Conservation (phyloP, 192 early-diverging fungal species). For the Coemansia furcata region DNA sequence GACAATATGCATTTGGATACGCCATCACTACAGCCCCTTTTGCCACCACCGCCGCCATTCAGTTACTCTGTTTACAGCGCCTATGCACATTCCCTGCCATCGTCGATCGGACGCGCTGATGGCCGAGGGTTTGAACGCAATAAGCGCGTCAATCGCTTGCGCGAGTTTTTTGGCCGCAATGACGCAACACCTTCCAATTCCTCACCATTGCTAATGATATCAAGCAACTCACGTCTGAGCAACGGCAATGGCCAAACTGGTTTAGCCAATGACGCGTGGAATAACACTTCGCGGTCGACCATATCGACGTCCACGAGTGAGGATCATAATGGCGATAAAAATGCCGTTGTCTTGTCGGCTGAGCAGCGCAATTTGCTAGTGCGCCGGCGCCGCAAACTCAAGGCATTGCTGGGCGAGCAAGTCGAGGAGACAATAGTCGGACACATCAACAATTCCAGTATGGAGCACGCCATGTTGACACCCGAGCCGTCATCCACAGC, state of each 20-base stretch:
- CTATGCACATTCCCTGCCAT: conserved; percentile 6
- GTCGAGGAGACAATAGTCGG: conserved; percentile 52
- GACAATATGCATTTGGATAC: neutral
- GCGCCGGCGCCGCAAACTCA: conserved; percentile 61
- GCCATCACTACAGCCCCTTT: neutral
- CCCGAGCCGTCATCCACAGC: neutral
- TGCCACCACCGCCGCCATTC: neutral
- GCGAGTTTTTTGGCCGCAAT: conserved; percentile 54
- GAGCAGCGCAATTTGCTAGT: conserved; percentile 60
- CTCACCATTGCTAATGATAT: neutral
- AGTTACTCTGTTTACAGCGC: conserved; percentile 23
- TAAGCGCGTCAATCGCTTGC: conserved; percentile 52
- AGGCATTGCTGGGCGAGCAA: conserved; percentile 60
- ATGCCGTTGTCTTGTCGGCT: conserved; percentile 28
- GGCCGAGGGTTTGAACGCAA: conserved; percentile 30
- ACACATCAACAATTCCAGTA: neutral
- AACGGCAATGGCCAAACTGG: neutral
- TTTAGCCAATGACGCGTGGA: neutral
- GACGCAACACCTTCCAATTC: neutral
- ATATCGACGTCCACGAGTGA: neutral
- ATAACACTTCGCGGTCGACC: conserved; percentile 13
- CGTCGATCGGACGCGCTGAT: conserved; percentile 8
- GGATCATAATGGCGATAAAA: neutral
- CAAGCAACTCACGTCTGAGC: neutral
- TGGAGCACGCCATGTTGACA: neutral